Evolutionary conservation across 257 asterid genomes (phyloP).

Genomic region (Fraxinus anomala): DNA sequence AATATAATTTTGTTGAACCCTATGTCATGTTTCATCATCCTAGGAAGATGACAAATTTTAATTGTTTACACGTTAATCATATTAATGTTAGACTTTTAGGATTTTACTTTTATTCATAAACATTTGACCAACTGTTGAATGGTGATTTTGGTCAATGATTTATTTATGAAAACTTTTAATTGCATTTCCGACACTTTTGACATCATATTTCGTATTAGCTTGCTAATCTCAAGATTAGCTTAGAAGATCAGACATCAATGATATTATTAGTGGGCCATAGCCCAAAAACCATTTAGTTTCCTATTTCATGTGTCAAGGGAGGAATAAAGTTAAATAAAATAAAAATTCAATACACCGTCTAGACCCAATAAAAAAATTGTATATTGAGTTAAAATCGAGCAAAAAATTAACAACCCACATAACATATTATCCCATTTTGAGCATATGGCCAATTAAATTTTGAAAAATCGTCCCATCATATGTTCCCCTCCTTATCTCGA

Average conservation of each 20-base stretch:
- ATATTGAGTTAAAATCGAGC: background rate
- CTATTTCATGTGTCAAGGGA: background rate
- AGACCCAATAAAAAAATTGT: background rate
- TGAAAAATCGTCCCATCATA: conserved; percentile 10
- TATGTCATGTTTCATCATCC: background rate
- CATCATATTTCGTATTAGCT: conserved; percentile 3
- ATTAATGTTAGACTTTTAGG: conserved; percentile 9
- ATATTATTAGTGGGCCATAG: conserved; percentile 20
- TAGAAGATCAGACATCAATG: conserved; percentile 31
- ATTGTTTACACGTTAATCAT: background rate
- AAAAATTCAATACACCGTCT: background rate
- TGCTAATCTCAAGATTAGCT: conserved; percentile 24
- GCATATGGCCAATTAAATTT: conserved; percentile 14
- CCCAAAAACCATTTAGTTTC: background rate
- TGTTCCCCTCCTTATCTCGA: conserved; percentile 1
- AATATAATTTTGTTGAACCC: background rate
- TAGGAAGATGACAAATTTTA: conserved; percentile 6
- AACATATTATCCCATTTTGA: background rate
- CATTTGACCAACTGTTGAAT: no score
- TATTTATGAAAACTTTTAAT: background rate
- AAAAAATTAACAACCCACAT: background rate
- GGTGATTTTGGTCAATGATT: conserved; percentile 24
- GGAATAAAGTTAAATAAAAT: background rate
- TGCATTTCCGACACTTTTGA: conserved; percentile 10
- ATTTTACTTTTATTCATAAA: no score